Base-by-base conservation (phyloP, 2,329 filamentous ascomycete genomes). In the Pyricularia sp. region DNA sequence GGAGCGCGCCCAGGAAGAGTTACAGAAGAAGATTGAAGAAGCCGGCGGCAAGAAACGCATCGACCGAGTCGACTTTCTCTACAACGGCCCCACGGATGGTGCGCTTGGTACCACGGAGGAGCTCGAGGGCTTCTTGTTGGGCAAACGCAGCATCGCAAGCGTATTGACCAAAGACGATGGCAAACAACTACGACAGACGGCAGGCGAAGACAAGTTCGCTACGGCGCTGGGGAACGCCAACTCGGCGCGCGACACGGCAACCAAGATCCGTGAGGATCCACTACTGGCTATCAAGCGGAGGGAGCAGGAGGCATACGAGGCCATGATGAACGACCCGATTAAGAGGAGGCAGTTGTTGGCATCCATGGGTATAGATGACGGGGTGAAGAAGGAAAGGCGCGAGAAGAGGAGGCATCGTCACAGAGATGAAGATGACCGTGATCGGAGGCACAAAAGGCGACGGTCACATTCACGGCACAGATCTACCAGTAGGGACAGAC, bases 61-160 rank as follows among this genome's bases (percentile, higher is more conserved):
- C 33, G 90, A 94, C 74, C 89, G 93, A 50, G 94, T 99, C 30
- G 95, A 98, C 75, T 99, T 95, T 92, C 97, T 99, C 93, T 99
- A 99, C 80, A 88, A 91, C 74, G 94, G 94, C 1, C 93, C 95
- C 9, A 91, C 90, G 66, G 84, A 87, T 75, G 92, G 92, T 50
- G 90, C 92, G 75, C 83, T 84, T n/a, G 91, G 90, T 33, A 92
- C 88, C 58, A 87, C 86, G 4, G 94, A 97, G 78, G 95, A 98
- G 80, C 93, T 92, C 81, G 95, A 99, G 76, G 93, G 92, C 4
- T 99, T 97, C 77, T 81, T 99, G 1, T 84, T 99, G 17, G 95
- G 95, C 68, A 98, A 97, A 83, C 86, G 95, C 70, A 87, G 94
- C 70, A 94, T 99, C 77, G 94, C 98, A 81, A 89, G 90, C 14